phyloP scores from a whole-genome alignment of 1,284 basidiomycete species.

The Hypsizygus ulmarius region DNA sequence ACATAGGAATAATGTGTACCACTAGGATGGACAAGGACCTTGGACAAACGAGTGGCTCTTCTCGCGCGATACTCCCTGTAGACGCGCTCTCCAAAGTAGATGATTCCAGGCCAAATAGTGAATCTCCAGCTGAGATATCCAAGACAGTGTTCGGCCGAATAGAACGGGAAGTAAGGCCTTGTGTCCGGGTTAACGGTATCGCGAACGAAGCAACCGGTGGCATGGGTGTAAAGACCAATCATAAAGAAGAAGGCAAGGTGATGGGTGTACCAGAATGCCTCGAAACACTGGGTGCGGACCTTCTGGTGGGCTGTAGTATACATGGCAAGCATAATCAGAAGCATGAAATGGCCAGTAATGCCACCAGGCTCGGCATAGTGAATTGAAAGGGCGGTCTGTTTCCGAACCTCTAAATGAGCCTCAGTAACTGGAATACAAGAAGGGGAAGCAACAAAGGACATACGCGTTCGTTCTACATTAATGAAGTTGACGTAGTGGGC shows the following conservation, averaged over 20 bases:
- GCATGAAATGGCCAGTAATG: conserved; percentile 88
- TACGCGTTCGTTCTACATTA: conserved; percentile 79
- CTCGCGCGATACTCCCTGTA: conserved; percentile 78
- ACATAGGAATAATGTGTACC: conserved; percentile 42
- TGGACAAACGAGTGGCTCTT: conserved; percentile 70
- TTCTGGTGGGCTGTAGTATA: conserved; percentile 83
- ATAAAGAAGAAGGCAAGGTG: conserved; percentile 92
- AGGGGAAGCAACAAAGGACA: conserved; percentile 26
- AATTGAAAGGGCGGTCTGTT: conserved; percentile 71
- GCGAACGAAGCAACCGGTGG: conserved; percentile 90
- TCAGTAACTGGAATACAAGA: conserved; percentile 1
- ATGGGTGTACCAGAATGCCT: conserved; percentile 93
- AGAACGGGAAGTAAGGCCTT: conserved; percentile 74
- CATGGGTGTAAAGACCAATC: conserved; percentile 83
- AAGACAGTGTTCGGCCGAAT: conserved; percentile 76
- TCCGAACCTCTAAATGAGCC: conserved; percentile 65
- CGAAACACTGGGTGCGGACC: conserved; percentile 83
- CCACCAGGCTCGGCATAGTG: conserved; percentile 85
- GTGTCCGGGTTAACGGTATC: conserved; percentile 70
- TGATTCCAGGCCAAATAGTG: conserved; percentile 82
- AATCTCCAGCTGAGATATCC: conserved; percentile 86
- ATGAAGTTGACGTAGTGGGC: conserved; percentile 91
- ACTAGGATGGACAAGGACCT: conserved; percentile 79
- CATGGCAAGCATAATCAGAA: conserved; percentile 84
- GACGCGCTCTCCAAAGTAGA: conserved; percentile 83